phyloP scores from a whole-genome alignment of 345 rosid species.

The Populus simonii region DNA sequence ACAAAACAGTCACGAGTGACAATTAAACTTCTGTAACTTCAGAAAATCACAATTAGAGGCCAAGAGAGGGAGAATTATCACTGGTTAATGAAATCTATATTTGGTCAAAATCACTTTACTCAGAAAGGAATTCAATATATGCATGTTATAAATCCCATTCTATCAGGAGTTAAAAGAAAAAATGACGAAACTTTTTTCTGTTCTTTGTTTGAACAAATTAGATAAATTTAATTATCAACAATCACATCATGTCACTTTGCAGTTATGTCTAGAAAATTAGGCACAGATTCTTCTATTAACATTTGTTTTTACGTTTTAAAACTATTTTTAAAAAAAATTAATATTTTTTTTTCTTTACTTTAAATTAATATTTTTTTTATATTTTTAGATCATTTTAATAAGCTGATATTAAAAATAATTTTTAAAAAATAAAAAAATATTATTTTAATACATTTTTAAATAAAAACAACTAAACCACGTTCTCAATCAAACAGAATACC shows the following conservation, averaged over 20 bases:
- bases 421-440: too few relatives aligned
- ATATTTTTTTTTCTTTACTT: too few relatives aligned
- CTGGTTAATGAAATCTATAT: constrained; percentile 5
- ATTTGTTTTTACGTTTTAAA: too few relatives aligned
- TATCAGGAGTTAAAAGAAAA: background rate
- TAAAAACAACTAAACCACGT: too few relatives aligned
- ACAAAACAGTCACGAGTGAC: background rate
- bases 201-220: constrained; percentile 11
- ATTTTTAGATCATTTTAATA: too few relatives aligned
- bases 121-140: background rate
- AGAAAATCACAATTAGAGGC: background rate
- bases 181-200: background rate
- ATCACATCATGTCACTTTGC: constrained; percentile 41
- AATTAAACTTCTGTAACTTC: background rate
- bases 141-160: background rate
- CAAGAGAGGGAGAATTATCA: background rate
- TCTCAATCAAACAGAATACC: too few relatives aligned
- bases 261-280: constrained; percentile 40
- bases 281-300: constrained; percentile 11
- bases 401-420: too few relatives aligned
- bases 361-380: too few relatives aligned
- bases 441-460: too few relatives aligned
- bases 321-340: too few relatives aligned
- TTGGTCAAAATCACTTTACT: background rate
- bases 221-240: constrained; percentile 13